A percentile compares a stretch with the other conserved stretches of the same genome.
phyloP scores from a whole-genome alignment of 148 eudicot species.

The Nyssa sinensis region DNA sequence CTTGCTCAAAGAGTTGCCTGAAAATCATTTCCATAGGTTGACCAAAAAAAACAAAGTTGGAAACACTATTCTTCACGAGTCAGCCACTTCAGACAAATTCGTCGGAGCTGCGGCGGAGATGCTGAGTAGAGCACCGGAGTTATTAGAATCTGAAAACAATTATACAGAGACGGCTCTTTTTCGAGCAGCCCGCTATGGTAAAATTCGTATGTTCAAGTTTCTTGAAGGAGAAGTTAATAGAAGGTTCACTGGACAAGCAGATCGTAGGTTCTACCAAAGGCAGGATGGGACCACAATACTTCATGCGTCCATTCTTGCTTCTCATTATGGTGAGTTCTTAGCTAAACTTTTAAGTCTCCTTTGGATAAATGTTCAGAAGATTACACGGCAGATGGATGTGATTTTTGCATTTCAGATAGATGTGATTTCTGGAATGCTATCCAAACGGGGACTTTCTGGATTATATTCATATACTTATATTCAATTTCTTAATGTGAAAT shows the following conservation, averaged over 20 bases:
- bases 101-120: not conserved
- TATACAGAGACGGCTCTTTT: not conserved
- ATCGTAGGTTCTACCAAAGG: not conserved
- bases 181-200: conserved; percentile 10
- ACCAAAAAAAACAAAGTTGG: not conserved
- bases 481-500: too few species aligned
- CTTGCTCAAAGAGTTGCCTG: too few species aligned
- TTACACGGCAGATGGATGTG: too few species aligned
- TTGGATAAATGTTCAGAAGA: too few species aligned
- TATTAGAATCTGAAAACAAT: not conserved
- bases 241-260: too few species aligned
- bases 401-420: too few species aligned
- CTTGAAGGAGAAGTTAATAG: not conserved
- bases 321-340: not conserved
- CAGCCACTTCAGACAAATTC: not conserved
- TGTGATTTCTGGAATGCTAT: too few species aligned
- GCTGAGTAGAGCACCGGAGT: not conserved
- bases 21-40: too few species aligned
- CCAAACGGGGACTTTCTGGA: too few species aligned
- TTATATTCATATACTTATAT: too few species aligned
- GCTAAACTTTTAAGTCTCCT: too few species aligned
- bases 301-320: conserved; percentile 4
- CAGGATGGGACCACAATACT: conserved; percentile 4
- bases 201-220: not conserved
- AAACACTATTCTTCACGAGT: not conserved